Evolutionary conservation across 2,329 filamentous ascomycete genomes (phyloP).

Genomic region (Drechslera avenae): DNA sequence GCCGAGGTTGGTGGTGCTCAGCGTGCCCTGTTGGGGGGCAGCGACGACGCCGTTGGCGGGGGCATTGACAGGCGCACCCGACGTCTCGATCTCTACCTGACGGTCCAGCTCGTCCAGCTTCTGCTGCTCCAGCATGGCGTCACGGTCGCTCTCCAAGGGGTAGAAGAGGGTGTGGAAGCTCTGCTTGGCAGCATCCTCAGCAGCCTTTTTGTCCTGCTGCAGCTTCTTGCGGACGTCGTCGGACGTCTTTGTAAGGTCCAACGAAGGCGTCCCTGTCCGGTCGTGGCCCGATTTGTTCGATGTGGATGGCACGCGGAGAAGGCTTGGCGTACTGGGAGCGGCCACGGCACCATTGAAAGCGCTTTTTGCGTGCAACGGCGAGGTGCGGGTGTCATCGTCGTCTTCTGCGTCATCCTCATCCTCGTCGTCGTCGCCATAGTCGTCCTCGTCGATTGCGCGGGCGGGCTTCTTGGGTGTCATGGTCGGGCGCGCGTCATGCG

Average conservation of each 20-base stretch:
- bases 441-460: slow-evolving; percentile 79
- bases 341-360: slow-evolving; percentile 60
- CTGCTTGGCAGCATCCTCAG: slow-evolving; percentile 84
- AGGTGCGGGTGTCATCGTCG: slow-evolving; percentile 51
- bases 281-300: slow-evolving; percentile 66
- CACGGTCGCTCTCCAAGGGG: slow-evolving; percentile 90
- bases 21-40: slow-evolving; percentile 76
- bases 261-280: slow-evolving; percentile 60
- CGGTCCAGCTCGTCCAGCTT: slow-evolving; percentile 95
- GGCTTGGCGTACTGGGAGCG: slow-evolving; percentile 65
- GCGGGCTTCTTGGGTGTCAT: slow-evolving; percentile 72
- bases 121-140: slow-evolving; percentile 97
- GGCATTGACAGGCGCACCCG: slow-evolving; percentile 57
- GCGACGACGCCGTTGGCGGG: slow-evolving; percentile 58
- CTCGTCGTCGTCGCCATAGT: slow-evolving; percentile 79
- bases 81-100: slow-evolving; percentile 94
- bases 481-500: slow-evolving; percentile 53
- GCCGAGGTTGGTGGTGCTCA: slow-evolving; percentile 92
- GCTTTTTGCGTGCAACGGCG: slow-evolving; percentile 57
- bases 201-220: slow-evolving; percentile 88
- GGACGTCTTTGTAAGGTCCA: slow-evolving; percentile 68
- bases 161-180: slow-evolving; percentile 95
- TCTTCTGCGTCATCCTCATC: slow-evolving; percentile 44
- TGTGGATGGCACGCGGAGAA: slow-evolving; percentile 67
- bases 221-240: slow-evolving; percentile 92